Evolutionary conservation across 2,329 filamentous ascomycete species (phyloP).

Genomic region (Pyricularia pennisetigena): DNA sequence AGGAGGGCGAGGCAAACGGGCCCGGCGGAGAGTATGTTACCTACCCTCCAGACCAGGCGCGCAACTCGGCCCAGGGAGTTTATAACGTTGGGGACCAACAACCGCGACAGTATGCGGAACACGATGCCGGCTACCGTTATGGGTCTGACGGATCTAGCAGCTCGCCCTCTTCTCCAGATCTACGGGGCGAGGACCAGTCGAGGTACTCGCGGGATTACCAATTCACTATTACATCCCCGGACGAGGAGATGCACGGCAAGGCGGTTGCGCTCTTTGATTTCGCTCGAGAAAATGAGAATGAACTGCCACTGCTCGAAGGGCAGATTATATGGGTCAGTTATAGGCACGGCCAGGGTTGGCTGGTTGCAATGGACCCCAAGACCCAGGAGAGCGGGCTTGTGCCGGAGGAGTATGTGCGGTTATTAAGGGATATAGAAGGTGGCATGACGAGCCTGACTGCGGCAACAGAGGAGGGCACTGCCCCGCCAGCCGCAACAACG

Average conservation of each 20-base stretch:
- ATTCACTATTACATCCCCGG: constrained; percentile 88
- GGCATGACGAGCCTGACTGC: constrained; percentile 66
- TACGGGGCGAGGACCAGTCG: constrained; percentile 56
- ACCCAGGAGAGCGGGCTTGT: constrained; percentile 91
- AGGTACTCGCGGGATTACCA: constrained; percentile 87
- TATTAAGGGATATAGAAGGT: constrained; percentile 87
- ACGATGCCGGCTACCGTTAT: constrained; percentile 39
- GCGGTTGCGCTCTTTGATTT: constrained; percentile 95
- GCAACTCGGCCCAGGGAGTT: constrained; percentile 37
- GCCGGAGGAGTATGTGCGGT: constrained; percentile 89
- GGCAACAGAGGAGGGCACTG: constrained; percentile 65
- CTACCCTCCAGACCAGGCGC: constrained; percentile 57
- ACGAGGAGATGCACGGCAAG: constrained; percentile 96
- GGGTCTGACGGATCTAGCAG: constrained; percentile 49
- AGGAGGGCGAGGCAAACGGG: constrained; percentile 60
- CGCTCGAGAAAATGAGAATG: constrained; percentile 90
- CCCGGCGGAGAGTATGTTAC: constrained; percentile 74
- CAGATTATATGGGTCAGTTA: constrained; percentile 97
- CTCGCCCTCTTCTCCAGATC: constrained; percentile 46
- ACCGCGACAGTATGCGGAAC: constrained; percentile 31
- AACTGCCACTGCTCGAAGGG: constrained; percentile 82
- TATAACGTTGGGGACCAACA: constrained; percentile 36
- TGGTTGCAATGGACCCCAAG: constrained; percentile 92
- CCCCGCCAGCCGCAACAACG: constrained; percentile 49
- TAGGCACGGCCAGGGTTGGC: constrained; percentile 91